Conservation (phyloP, 345 rosid genomes). For the Populus nigra region DNA sequence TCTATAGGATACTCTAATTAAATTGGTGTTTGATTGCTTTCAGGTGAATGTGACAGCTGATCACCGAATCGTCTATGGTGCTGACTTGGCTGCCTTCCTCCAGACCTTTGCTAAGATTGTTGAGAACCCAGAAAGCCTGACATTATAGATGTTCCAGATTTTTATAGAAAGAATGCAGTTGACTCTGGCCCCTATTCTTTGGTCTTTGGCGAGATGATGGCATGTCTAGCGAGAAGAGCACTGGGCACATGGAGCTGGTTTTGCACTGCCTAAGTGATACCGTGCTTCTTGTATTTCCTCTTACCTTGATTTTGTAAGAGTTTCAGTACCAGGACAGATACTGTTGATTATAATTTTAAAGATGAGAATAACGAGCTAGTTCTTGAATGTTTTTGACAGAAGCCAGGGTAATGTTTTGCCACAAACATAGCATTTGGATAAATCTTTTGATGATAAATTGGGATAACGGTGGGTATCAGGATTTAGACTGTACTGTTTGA, state of each 20-base stretch:
- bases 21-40: conserved; percentile 11
- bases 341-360: conserved; percentile 3
- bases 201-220: conserved; percentile 2
- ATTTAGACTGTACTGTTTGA: not conserved
- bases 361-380: conserved; percentile 20
- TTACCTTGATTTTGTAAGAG: conserved; percentile 5
- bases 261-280: conserved; percentile 6
- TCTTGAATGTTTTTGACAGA: conserved; percentile 9
- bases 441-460: not conserved
- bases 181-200: conserved; percentile 4
- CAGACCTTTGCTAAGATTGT: conserved; percentile 87
- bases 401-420: not conserved
- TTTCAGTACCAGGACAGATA: conserved; percentile 8
- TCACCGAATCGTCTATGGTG: conserved; percentile 86
- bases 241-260: conserved; percentile 17
- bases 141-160: conserved; percentile 44
- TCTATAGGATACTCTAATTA: conserved; percentile 5
- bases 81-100: conserved; percentile 92
- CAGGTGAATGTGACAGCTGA: conserved; percentile 99
- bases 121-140: conserved; percentile 79
- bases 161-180: conserved; percentile 10
- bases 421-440: not conserved
- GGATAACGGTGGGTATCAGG: not conserved
- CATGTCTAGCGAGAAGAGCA: conserved; percentile 7
- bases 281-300: conserved; percentile 20